phyloP scores from a whole-genome alignment of 768 basidiomycete genomes.

The Pulveroboletus sp. region DNA sequence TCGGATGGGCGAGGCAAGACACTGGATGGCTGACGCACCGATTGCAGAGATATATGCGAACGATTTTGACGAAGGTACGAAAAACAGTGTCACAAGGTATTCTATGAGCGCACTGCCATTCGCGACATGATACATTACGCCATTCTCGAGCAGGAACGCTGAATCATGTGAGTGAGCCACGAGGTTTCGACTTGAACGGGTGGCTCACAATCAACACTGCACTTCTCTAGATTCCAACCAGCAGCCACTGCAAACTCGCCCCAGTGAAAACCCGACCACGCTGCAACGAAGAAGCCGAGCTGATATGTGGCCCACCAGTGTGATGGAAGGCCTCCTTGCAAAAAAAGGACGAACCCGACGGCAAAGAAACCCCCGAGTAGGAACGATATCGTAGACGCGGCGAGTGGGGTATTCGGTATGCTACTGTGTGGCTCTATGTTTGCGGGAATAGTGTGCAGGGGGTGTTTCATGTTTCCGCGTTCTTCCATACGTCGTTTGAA shows the following conservation, averaged over 20 bases:
- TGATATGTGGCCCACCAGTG: constrained; percentile 71
- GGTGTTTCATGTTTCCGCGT: constrained; percentile 32
- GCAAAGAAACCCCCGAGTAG: constrained; percentile 74
- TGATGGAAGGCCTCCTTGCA: constrained; percentile 41
- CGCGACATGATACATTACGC: constrained; percentile 78
- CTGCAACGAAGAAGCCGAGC: constrained; percentile 78
- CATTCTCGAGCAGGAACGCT: constrained; percentile 96
- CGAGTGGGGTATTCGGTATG: constrained; percentile 89
- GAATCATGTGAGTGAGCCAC: constrained; percentile 2
- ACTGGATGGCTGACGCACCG: constrained; percentile 41
- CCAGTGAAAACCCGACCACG: constrained; percentile 90
- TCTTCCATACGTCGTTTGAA: constrained; percentile 46
- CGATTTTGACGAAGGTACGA: constrained; percentile 62
- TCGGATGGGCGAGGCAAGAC: neutral
- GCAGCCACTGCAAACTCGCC: constrained; percentile 94
- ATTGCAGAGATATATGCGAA: constrained; percentile 54
- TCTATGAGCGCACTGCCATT: constrained; percentile 77
- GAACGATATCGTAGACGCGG: constrained; percentile 76
- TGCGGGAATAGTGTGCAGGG: constrained; percentile 57
- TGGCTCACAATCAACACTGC: constrained; percentile 91
- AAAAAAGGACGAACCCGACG: constrained; percentile 51
- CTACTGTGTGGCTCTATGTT: constrained; percentile 41
- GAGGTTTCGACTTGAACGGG: too few species aligned
- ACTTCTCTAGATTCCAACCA: constrained; percentile 91
- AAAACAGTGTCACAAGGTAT: constrained; percentile 70